Percentiles rank a stretch among this genome's conserved stretches.
Conservation (phyloP, 495 filamentous ascomycete species). For the Tuber melanosporum region DNA sequence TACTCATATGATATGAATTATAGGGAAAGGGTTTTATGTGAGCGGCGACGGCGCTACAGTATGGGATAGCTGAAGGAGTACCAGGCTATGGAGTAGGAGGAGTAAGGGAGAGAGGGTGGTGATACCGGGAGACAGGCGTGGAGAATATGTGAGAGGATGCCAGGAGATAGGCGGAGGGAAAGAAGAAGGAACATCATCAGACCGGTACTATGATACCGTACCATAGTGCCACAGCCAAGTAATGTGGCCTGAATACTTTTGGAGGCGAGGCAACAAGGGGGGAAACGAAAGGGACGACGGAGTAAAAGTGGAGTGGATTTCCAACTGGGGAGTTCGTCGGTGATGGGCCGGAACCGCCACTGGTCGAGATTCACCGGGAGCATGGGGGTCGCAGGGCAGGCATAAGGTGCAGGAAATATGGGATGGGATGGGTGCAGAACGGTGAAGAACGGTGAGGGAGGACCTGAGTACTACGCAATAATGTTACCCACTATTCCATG, state of each 20-base stretch:
- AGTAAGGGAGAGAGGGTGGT: not conserved
- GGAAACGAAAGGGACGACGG: constrained; percentile 17
- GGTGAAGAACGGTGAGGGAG: constrained; percentile 4
- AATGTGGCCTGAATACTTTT: not conserved
- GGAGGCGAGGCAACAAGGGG: not conserved
- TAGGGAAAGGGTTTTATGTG: not conserved
- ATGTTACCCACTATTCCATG: constrained; percentile 24
- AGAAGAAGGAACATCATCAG: constrained; percentile 26
- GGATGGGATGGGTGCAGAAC: constrained; percentile 27
- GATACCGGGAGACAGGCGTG: not conserved
- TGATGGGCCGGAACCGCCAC: constrained; percentile 31
- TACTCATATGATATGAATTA: not conserved
- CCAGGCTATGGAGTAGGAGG: not conserved
- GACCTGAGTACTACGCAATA: constrained; percentile 40
- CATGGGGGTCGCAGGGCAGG: constrained; percentile 22
- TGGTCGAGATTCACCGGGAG: constrained; percentile 34
- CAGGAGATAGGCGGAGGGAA: constrained; percentile 12
- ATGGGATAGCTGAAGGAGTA: not conserved
- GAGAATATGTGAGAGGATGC: not conserved
- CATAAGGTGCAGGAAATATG: constrained; percentile 29
- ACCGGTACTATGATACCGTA: not conserved
- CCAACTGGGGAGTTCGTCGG: constrained; percentile 34
- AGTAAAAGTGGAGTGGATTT: constrained; percentile 40
- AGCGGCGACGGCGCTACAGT: not conserved
- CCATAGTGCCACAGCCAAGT: not conserved